These are phyloP conservation scores for Scopulariopsis brevicaulis DNA, from an alignment of 2,329 filamentous ascomycete genomes.

Conservation along the genomic window DNA sequence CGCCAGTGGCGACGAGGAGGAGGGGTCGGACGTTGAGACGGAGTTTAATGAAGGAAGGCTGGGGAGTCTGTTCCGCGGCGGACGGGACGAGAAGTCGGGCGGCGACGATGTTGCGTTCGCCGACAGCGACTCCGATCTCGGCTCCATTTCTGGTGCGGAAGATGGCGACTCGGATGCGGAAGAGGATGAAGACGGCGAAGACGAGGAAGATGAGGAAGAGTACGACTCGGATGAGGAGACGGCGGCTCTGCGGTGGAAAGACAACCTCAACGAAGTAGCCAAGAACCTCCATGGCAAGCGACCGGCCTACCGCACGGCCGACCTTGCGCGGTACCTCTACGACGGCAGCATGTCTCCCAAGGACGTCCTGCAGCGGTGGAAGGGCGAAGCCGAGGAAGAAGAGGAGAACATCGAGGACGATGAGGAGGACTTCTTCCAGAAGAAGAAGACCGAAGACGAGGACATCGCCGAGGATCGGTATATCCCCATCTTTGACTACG, in stretches of 20 bases:
- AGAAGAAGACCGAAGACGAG: conserved; percentile 51
- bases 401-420: conserved; percentile 40
- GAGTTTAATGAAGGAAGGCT: conserved; percentile 49
- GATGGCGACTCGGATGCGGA: conserved; percentile 22
- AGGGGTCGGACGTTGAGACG: conserved; percentile 24
- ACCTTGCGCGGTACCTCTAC: conserved; percentile 83
- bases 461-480: conserved; percentile 68
- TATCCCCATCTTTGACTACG: conserved; percentile 71
- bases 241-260: conserved; percentile 73
- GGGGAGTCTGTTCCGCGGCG: conserved; percentile 48
- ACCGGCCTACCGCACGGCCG: conserved; percentile 64
- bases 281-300: conserved; percentile 57
- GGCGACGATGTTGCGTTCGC: conserved; percentile 79
- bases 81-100: conserved; percentile 32
- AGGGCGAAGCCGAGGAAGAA: conserved; percentile 42
- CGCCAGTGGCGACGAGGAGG: conserved; percentile 19
- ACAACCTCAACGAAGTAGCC: conserved; percentile 69
- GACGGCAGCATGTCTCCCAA: conserved; percentile 64
- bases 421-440: conserved; percentile 55
- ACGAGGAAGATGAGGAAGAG: conserved; percentile 37
- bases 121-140: conserved; percentile 93
- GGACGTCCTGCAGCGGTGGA: conserved; percentile 72
- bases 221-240: conserved; percentile 54
- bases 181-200: conserved; percentile 30
- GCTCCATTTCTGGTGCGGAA: conserved; percentile 56